Evolutionary conservation across 805 yeast species (phyloP), one percentile per base, ranked within the genome.

Genomic region (Suhomyces prunicola): DNA sequence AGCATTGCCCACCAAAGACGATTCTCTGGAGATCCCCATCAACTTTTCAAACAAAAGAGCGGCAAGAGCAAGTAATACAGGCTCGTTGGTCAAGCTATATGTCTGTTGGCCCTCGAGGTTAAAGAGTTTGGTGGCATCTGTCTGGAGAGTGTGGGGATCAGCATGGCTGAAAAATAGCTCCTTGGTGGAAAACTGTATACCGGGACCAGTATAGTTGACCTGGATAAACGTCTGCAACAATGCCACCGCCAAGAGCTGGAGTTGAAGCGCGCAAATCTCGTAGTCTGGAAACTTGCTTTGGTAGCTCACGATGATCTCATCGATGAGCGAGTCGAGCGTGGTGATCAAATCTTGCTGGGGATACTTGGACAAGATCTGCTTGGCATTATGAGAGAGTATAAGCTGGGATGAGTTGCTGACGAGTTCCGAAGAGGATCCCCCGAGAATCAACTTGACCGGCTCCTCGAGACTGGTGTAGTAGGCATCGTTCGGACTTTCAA

Each of bases 131-230:
- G 81, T 60, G 35, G 80, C 69, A 23, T 69, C 73, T 17, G 52
- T 39, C 49, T 64, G 72, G 39, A 65, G 46, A 40, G 51, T 47
- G 45, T 48, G 45, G 6, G 44, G 48, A 51, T 57, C 73, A 19
- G 52, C 60, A 1, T 67, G 60, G 19, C 19, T 13, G 52, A 75
- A 73, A 52, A 68, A 58, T n/a, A 61, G 47, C n/a, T 70, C 62
- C 35, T 62, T 61, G 4, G 77, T 59, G 3, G 67, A 68, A 22
- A 73, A 58, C 4, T 78, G 77, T 2, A 83, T 61, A 24, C 80
- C 77, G 5, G 97, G 97, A 7, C 97, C 97, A 0, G 96, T 89
- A 68, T 79, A 89, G 66, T 92, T 92, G 48, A 80, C 69, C 65
- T 90, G 96, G 13, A 88, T 71, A 63, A 87, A 92, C 1, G 81